Base-by-base conservation (phyloP, 352 stramenopile species). In the Achlya hypogyna region DNA sequence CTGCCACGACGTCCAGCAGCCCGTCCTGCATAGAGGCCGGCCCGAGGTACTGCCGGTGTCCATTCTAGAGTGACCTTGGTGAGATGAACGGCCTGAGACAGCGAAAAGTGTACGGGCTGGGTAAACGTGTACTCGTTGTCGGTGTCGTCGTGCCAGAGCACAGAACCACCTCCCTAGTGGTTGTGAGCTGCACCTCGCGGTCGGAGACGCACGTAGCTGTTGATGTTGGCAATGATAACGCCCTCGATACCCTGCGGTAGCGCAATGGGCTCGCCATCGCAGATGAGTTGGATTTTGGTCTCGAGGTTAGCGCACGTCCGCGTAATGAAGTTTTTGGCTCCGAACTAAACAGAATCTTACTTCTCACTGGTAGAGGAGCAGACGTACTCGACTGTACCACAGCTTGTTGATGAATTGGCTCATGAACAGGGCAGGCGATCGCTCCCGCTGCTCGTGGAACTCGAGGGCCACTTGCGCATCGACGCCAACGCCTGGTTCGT, bases 321-420 rank as follows among this genome's bases (percentile, higher is more conserved):
- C 31, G 91, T 79, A n/a, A 96, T 73, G 58, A 91, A 93, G 53
- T 93, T 91, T 68, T 92, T 91, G 34, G 84, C 84, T 23, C 87
- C 87, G 59, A 91, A 91, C 69, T 89, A 53, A 3, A 31, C 25
- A 2, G 23, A 58, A 16, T 56, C 54, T 5, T 8, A 60, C 6
- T 35, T 40, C 20, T 27, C 12, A 8, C 18, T 28, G 29, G 5
- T 8, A 35, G 14, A 25, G 47, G 14, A 65, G 31, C 20, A 8
- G 16, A 12, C 63, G 27, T 51, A 69, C 63, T 51, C 63, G 82
- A 69, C 77, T 88, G 78, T 98, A 98, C 75, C 88, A 94, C 6
- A 97, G 32, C 70, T 97, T 97, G 74, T 98, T 97, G 28, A 94
- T 87, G 27, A 93, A 82, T 63, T 93, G 83, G 49, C 81, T 95